A percentile compares a stretch with the other conserved stretches of the same genome.
These are phyloP conservation scores for Termitomyces sp. DNA, from an alignment of 768 basidiomycete species.

Conservation along the genomic window DNA sequence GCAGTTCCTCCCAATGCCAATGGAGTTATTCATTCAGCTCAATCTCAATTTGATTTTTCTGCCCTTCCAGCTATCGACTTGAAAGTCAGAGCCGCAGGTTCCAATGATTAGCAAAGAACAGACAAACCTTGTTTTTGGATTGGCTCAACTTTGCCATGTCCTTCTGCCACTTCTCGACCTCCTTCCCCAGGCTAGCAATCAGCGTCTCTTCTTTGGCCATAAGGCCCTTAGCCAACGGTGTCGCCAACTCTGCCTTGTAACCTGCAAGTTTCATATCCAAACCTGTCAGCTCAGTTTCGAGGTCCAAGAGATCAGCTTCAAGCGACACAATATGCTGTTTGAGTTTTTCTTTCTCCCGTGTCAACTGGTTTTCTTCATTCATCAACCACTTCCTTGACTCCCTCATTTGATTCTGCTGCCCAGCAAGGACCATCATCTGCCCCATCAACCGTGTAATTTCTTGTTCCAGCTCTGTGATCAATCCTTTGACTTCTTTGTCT, in stretches of 20 bases:
- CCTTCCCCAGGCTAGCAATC: conserved; percentile 66
- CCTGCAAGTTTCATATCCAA: conserved; percentile 62
- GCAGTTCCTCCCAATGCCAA: conserved; percentile 76
- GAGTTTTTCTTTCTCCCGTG: conserved; percentile 69
- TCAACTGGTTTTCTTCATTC: conserved; percentile 56
- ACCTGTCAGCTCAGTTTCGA: conserved; percentile 65
- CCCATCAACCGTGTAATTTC: conserved; percentile 78
- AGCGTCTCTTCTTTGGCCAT: conserved; percentile 65
- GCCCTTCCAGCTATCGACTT: conserved; percentile 55
- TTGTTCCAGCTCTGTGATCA: conserved; percentile 74
- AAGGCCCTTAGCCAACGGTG: conserved; percentile 72
- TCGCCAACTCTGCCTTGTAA: conserved; percentile 65
- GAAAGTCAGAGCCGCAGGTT: background rate
- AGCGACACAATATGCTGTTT: conserved; percentile 56
- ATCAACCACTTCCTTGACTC: conserved; percentile 65
- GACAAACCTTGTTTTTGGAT: conserved; percentile 65
- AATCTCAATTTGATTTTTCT: conserved; percentile 83
- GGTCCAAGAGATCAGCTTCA: conserved; percentile 65
- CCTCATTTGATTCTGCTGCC: conserved; percentile 67
- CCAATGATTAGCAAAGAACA: background rate
- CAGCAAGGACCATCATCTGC: conserved; percentile 62
- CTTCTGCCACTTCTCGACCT: conserved; percentile 74
- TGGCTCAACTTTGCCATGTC: conserved; percentile 65
- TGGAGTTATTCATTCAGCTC: conserved; percentile 89
- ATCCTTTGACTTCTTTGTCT: conserved; percentile 68